Percentiles rank a stretch among this genome's conserved stretches.
Conservation (phyloP, 352 stramenopile species). For the Phytopythium cucurbitacearum region DNA sequence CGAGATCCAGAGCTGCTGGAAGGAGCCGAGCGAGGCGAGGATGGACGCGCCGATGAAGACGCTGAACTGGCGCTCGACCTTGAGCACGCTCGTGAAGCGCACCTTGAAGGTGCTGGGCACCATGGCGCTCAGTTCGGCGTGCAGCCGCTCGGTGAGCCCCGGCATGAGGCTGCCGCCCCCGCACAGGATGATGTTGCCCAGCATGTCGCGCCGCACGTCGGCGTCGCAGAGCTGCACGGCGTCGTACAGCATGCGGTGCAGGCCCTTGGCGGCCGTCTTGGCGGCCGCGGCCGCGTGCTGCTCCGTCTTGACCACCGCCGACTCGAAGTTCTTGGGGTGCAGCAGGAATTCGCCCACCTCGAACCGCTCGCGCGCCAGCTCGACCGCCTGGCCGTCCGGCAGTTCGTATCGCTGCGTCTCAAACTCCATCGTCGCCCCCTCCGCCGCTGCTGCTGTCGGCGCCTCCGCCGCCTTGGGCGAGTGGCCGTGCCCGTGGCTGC, state of each 20-base stretch:
- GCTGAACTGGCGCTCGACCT: conserved; percentile 85
- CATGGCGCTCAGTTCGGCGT: conserved; percentile 69
- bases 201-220: conserved; percentile 79
- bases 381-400: conserved; percentile 66
- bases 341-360: conserved; percentile 75
- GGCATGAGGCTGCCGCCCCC: conserved; percentile 70
- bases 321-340: conserved; percentile 53
- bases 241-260: conserved; percentile 81
- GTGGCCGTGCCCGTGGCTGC: background rate
- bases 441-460: conserved; percentile 12
- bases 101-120: conserved; percentile 85
- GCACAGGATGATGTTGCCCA: conserved; percentile 86
- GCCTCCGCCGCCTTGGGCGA: conserved; percentile 12
- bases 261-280: conserved; percentile 52
- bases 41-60: conserved; percentile 87
- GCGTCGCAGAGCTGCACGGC: conserved; percentile 79
- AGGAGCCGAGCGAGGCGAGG: conserved; percentile 81
- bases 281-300: conserved; percentile 36
- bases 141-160: conserved; percentile 77
- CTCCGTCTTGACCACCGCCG: conserved; percentile 39
- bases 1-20: conserved; percentile 88
- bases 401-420: conserved; percentile 64
- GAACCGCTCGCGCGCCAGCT: conserved; percentile 65
- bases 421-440: conserved; percentile 14
- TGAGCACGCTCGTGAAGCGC: conserved; percentile 78